Percentiles rank a stretch among this genome's conserved stretches.
phyloP scores from a whole-genome alignment of 2,329 filamentous ascomycete species.

The Monosporascus sp. region DNA sequence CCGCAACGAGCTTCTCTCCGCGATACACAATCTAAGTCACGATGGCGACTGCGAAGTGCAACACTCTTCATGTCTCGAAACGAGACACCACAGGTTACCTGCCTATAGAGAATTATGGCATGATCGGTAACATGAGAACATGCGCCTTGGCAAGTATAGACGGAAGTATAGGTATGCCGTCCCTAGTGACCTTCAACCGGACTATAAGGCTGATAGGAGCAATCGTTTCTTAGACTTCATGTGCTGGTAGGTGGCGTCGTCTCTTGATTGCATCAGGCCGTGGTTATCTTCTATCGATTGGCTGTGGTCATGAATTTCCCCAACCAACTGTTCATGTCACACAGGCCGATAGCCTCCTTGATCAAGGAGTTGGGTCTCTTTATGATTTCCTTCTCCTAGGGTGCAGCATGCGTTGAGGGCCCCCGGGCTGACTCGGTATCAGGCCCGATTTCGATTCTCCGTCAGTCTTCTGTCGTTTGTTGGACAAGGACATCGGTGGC shows the following conservation, averaged over 20 bases:
- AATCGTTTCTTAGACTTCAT: constrained; percentile 53
- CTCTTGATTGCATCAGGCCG: background rate
- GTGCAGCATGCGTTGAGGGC: background rate
- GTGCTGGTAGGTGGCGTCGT: constrained; percentile 55
- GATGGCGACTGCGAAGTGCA: constrained; percentile 17
- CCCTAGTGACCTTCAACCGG: background rate
- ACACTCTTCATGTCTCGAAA: constrained; percentile 18
- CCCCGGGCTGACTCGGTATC: background rate
- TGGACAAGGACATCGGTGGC: constrained; percentile 71
- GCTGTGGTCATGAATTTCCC: no score
- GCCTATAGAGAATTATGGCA: constrained; percentile 71
- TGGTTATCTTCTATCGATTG: no score
- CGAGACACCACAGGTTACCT: constrained; percentile 41
- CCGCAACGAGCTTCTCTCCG: no score
- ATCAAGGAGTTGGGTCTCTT: no score
- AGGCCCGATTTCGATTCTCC: constrained; percentile 78
- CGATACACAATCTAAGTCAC: background rate
- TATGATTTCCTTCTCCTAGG: no score
- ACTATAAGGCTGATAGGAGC: background rate
- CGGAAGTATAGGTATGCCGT: constrained; percentile 50
- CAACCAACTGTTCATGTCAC: no score
- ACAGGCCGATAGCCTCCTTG: no score
- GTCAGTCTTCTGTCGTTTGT: constrained; percentile 66
- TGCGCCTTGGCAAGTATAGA: constrained; percentile 71
- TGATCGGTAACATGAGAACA: constrained; percentile 78